Evolutionary conservation across 257 asterid genomes (phyloP).

Genomic region (Solanum rostratum): DNA sequence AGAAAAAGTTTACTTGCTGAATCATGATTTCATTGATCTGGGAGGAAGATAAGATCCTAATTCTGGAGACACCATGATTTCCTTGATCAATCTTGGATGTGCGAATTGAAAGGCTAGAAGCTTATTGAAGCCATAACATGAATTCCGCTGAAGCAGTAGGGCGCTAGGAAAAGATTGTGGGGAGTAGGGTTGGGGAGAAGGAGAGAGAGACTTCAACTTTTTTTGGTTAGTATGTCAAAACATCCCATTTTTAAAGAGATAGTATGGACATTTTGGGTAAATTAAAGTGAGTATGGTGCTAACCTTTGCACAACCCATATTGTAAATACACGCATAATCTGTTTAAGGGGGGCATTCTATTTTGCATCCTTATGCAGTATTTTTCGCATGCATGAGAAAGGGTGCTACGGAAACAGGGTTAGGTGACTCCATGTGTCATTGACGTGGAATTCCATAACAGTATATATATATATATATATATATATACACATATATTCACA

Average conservation of each 20-base stretch:
- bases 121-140: neutral
- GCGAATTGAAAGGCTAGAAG: neutral
- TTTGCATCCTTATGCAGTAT: neutral
- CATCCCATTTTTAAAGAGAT: neutral
- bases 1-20: no score
- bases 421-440: neutral
- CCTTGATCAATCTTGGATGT: neutral
- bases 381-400: neutral
- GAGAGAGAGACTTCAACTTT: neutral
- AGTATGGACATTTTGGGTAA: neutral
- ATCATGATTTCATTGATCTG: no score
- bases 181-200: neutral
- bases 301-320: neutral
- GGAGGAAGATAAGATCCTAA: no score
- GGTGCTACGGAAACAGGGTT: neutral
- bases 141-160: neutral
- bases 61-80: no score
- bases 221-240: neutral
- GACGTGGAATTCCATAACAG: neutral
- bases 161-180: neutral
- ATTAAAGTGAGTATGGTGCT: neutral
- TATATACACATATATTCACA: no score
- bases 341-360: neutral
- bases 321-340: neutral
- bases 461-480: no score